phyloP scores from a whole-genome alignment of 148 eudicot species.

The Nyssa sinensis region DNA sequence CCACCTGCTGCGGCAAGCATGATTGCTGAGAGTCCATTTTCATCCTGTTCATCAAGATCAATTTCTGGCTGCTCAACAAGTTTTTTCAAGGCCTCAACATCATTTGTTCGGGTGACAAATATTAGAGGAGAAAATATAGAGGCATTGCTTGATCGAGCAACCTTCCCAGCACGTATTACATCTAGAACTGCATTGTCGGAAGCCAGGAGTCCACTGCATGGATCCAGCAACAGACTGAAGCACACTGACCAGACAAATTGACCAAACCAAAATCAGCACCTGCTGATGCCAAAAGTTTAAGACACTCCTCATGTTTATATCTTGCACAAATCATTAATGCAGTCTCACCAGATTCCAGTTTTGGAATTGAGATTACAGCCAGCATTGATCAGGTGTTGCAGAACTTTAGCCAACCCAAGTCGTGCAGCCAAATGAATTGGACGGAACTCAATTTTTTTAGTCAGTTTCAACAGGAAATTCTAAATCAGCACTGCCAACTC shows the following conservation, averaged over 20 bases:
- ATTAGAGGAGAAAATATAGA: conserved; percentile 38
- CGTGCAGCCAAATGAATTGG: conserved; percentile 60
- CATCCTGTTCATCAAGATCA: conserved; percentile 49
- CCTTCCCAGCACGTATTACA: conserved; percentile 43
- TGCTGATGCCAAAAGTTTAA: conserved; percentile 48
- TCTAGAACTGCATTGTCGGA: conserved; percentile 53
- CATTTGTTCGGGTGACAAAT: conserved; percentile 46
- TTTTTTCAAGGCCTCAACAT: conserved; percentile 41
- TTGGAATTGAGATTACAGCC: conserved; percentile 49
- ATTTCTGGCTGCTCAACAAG: conserved; percentile 38
- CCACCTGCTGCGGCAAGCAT: conserved; percentile 58
- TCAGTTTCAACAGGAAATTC: conserved; percentile 45
- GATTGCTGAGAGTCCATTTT: conserved; percentile 54
- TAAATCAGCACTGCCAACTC: conserved; percentile 42
- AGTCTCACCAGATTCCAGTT: conserved; percentile 48
- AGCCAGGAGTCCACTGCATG: conserved; percentile 49
- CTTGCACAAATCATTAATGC: conserved; percentile 57
- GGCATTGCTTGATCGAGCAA: conserved; percentile 43
- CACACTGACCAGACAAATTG: conserved; percentile 36
- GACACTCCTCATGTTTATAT: conserved; percentile 54
- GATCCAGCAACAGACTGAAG: conserved; percentile 42
- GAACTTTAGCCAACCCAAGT: conserved; percentile 36
- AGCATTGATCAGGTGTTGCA: conserved; percentile 38
- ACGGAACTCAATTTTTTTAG: conserved; percentile 25
- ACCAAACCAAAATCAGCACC: conserved; percentile 66